These are phyloP conservation scores for Verticillium albo-atrum DNA, from an alignment of 2,329 filamentous ascomycete species.

Conservation along the genomic window DNA sequence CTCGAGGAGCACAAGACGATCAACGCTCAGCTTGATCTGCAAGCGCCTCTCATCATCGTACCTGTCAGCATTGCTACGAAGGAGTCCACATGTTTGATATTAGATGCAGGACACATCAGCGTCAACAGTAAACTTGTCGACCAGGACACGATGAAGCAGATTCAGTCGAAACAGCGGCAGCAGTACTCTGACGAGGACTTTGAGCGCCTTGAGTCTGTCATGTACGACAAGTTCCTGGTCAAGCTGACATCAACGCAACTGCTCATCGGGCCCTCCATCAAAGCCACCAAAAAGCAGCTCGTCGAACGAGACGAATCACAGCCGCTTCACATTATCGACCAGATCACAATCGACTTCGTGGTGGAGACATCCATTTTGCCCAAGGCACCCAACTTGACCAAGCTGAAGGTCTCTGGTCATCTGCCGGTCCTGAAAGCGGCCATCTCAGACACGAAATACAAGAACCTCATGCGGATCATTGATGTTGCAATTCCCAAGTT, in stretches of 20 bases:
- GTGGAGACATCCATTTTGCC: conserved; percentile 97
- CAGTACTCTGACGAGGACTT: conserved; percentile 87
- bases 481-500: conserved; percentile 92
- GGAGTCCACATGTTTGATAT: conserved; percentile 80
- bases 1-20: conserved; percentile 97
- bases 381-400: conserved; percentile 88
- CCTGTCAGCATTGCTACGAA: conserved; percentile 84
- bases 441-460: conserved; percentile 94
- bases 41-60: conserved; percentile 93
- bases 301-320: conserved; percentile 61
- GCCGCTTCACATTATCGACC: conserved; percentile 85
- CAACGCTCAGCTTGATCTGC: conserved; percentile 91
- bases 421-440: conserved; percentile 88
- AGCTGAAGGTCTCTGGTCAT: conserved; percentile 85
- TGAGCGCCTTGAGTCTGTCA: conserved; percentile 79
- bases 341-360: conserved; percentile 95
- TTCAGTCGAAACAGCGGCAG: conserved; percentile 86
- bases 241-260: conserved; percentile 94
- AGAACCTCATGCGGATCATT: conserved; percentile 91
- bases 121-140: conserved; percentile 93
- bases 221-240: conserved; percentile 96
- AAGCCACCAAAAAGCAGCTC: conserved; percentile 81
- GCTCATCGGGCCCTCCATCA: conserved; percentile 88
- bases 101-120: conserved; percentile 94
- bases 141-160: conserved; percentile 79